Evolutionary conservation across 345 rosid genomes (phyloP).

Genomic region (Kandelia obovata): DNA sequence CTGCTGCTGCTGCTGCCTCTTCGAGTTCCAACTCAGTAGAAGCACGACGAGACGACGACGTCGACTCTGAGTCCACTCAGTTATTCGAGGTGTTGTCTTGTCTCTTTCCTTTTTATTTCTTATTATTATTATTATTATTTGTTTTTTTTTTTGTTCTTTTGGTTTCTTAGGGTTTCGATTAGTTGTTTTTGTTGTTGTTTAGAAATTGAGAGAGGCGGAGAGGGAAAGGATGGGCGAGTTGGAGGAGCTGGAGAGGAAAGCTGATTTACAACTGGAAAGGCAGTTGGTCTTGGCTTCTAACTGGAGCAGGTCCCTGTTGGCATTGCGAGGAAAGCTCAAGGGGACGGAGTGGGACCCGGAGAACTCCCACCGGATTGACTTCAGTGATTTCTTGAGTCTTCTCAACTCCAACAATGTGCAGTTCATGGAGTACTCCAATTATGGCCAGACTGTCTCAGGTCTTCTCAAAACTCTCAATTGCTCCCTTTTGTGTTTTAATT

Average conservation of each 20-base stretch:
- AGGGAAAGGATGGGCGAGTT: conserved; percentile 53
- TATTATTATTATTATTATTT: too few relatives aligned
- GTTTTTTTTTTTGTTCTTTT: too few relatives aligned
- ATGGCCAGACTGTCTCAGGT: conserved; percentile 91
- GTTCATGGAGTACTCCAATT: conserved; percentile 81
- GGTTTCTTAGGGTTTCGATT: too few relatives aligned
- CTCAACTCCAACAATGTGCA: conserved; percentile 81
- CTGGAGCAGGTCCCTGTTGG: conserved; percentile 78
- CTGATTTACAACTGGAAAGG: conserved; percentile 77
- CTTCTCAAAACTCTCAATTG: neutral
- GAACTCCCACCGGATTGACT: conserved; percentile 69
- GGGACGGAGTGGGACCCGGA: conserved; percentile 93
- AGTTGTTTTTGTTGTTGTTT: neutral
- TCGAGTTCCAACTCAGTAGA: conserved; percentile 32
- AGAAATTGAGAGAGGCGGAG: conserved; percentile 70
- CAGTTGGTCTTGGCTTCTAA: conserved; percentile 86
- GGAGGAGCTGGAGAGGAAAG: conserved; percentile 76
- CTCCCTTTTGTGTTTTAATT: conserved; percentile 1
- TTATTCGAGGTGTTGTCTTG: conserved; percentile 49
- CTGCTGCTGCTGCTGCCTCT: conserved; percentile 39
- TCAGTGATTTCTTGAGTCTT: conserved; percentile 69
- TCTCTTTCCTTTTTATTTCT: too few relatives aligned
- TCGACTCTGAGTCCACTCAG: conserved; percentile 35
- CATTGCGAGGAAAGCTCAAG: conserved; percentile 69
- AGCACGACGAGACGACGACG: conserved; percentile 46